A percentile compares a stretch with the other conserved stretches of the same genome.
Conservation (phyloP, 768 basidiomycete species). For the Boletus pseudo-olivaceus region DNA sequence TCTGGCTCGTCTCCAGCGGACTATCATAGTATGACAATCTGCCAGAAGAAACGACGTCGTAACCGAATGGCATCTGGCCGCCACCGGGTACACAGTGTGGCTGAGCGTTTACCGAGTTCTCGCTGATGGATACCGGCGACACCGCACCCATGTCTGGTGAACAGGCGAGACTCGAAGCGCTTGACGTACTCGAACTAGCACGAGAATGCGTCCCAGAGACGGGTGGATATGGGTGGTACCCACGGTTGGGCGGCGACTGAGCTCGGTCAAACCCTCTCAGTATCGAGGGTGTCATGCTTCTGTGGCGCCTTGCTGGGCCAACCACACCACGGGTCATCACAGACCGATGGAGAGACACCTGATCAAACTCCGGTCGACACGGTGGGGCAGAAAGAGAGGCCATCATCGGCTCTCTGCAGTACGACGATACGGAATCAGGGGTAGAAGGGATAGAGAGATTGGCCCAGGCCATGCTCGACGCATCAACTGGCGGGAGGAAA, state of each 20-base stretch:
- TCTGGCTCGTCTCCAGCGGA: constrained; percentile 19
- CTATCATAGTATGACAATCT: constrained; percentile 28
- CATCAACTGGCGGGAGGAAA: constrained; percentile 22
- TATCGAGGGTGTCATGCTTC: constrained; percentile 74
- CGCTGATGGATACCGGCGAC: constrained; percentile 17
- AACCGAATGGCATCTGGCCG: constrained; percentile 19
- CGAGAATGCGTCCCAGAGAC: constrained; percentile 26
- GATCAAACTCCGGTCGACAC: constrained; percentile 65
- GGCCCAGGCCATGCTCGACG: constrained; percentile 25
- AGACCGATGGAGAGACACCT: constrained; percentile 26
- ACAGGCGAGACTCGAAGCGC: constrained; percentile 27
- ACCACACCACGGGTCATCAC: constrained; percentile 31
- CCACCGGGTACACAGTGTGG: constrained; percentile 22
- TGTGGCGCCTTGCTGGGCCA: constrained; percentile 67
- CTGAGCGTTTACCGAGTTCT: constrained; percentile 9
- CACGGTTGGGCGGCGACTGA: constrained; percentile 44
- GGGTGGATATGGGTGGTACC: constrained; percentile 56
- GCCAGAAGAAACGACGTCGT: constrained; percentile 24
- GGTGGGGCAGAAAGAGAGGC: constrained; percentile 55
- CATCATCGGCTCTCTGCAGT: constrained; percentile 46
- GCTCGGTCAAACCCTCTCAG: constrained; percentile 49
- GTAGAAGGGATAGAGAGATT: constrained; percentile 11
- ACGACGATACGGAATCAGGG: constrained; percentile 21
- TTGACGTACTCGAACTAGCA: constrained; percentile 29
- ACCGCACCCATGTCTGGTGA: constrained; percentile 28